These are phyloP conservation scores for Blepharisma undulans DNA, from an alignment of 169 alveolate genomes.

Conservation along the genomic window DNA sequence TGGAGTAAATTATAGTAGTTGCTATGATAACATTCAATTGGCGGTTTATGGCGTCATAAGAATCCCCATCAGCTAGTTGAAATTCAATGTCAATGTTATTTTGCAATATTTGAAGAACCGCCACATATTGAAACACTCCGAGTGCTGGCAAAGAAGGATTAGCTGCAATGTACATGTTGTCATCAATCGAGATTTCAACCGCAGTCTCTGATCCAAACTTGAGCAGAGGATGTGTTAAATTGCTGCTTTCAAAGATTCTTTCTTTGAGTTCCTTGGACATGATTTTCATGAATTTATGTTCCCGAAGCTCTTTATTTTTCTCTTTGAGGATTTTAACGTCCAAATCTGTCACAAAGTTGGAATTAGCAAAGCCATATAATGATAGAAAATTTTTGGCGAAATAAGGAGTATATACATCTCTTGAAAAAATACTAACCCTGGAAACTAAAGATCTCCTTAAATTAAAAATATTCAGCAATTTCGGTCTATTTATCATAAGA, in stretches of 20 bases:
- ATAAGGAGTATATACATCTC: background rate
- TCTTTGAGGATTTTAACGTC: background rate
- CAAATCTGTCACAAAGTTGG: background rate
- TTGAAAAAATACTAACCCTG: background rate
- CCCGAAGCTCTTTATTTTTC: background rate
- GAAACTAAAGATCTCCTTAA: background rate
- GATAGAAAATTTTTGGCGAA: background rate
- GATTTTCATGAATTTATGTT: background rate
- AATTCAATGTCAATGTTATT: background rate
- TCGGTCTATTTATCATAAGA: background rate
- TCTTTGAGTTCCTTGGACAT: background rate
- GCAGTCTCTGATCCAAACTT: background rate
- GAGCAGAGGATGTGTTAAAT: background rate
- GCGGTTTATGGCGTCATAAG: background rate
- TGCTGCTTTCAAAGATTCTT: background rate
- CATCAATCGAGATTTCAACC: background rate
- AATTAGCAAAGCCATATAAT: background rate
- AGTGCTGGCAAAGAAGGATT: background rate
- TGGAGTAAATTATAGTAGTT: background rate
- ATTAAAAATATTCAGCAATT: background rate
- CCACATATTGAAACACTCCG: background rate
- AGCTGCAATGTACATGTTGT: background rate
- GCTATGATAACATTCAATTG: background rate
- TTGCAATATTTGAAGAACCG: background rate
- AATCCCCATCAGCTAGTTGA: background rate